Conservation (phyloP, 2,329 filamentous ascomycete species). For the Aspergillus persii region DNA sequence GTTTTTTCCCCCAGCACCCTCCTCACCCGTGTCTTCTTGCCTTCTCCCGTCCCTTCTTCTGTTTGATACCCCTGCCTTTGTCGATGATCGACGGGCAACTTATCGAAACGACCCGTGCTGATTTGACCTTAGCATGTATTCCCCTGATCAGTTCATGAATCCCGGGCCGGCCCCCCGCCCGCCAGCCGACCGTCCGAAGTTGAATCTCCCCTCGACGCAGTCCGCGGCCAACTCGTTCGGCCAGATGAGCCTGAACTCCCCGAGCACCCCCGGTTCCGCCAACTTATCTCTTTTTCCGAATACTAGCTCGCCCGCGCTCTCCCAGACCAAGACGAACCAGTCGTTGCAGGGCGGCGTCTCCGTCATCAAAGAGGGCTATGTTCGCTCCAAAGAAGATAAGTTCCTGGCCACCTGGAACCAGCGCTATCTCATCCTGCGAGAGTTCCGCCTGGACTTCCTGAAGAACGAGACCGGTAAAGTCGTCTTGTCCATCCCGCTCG, state of each 20-base stretch:
- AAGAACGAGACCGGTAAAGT: conserved; percentile 88
- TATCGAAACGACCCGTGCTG: not conserved
- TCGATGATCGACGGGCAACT: not conserved
- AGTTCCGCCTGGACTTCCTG: conserved; percentile 90
- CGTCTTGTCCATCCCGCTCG: conserved; percentile 78
- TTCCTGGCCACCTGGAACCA: conserved; percentile 81
- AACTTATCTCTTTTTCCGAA: conserved; percentile 65
- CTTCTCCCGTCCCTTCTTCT: not conserved
- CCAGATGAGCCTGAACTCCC: conserved; percentile 69
- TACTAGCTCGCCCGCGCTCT: conserved; percentile 69
- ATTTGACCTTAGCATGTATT: conserved; percentile 48
- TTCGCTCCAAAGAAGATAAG: conserved; percentile 73
- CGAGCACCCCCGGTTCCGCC: conserved; percentile 51
- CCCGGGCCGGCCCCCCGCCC: conserved; percentile 91
- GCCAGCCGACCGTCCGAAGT: conserved; percentile 76
- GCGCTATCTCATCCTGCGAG: conserved; percentile 86
- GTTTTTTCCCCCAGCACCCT: too few relatives aligned
- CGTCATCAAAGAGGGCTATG: conserved; percentile 65
- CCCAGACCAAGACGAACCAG: conserved; percentile 56
- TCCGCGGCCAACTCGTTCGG: conserved; percentile 67
- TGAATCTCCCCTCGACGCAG: conserved; percentile 69
- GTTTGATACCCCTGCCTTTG: not conserved
- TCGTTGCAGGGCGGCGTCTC: conserved; percentile 67
- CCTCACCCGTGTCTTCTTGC: not conserved
- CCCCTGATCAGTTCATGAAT: conserved; percentile 81